Conservation (phyloP, 2,329 filamentous ascomycete species). For the Fusarium compactum region DNA sequence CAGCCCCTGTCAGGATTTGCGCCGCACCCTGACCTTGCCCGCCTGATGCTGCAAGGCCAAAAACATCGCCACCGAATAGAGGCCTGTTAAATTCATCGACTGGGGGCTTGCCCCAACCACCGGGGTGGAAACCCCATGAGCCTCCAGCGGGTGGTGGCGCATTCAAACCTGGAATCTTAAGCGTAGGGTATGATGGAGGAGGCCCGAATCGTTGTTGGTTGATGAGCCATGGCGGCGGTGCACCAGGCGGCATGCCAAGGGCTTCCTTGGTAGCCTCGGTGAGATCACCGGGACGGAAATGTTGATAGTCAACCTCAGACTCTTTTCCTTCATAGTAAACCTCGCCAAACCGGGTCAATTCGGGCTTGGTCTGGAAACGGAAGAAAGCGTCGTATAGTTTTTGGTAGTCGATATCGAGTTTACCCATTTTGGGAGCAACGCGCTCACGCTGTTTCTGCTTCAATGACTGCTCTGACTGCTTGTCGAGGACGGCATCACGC, state of each 20-base stretch:
- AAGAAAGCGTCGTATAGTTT: slow-evolving; percentile 99
- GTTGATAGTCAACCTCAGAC: slow-evolving; percentile 92
- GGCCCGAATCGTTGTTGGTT: slow-evolving; percentile 95
- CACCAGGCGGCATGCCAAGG: slow-evolving; percentile 90
- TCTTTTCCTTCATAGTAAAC: slow-evolving; percentile 99
- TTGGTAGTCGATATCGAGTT: slow-evolving; percentile 97
- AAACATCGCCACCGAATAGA: slow-evolving; percentile 93
- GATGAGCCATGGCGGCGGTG: slow-evolving; percentile 96
- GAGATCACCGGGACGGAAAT: slow-evolving; percentile 89
- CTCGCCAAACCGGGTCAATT: slow-evolving; percentile 93
- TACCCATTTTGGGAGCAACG: slow-evolving; percentile 95
- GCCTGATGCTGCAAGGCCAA: slow-evolving; percentile 74
- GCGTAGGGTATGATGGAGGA: slow-evolving; percentile 92
- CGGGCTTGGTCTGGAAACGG: slow-evolving; percentile 95
- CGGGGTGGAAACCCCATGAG: slow-evolving; percentile 94
- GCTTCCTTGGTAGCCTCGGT: slow-evolving; percentile 92
- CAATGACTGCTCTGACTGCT: slow-evolving; percentile 89
- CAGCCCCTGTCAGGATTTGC: slow-evolving; percentile 59
- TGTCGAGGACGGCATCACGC: slow-evolving; percentile 95
- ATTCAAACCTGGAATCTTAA: slow-evolving; percentile 95
- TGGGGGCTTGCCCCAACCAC: slow-evolving; percentile 95
- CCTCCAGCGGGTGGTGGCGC: slow-evolving; percentile 90
- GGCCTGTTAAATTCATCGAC: slow-evolving; percentile 93
- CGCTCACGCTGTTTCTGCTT: slow-evolving; percentile 97
- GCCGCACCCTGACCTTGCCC: slow-evolving; percentile 50